Evolutionary conservation across 1,139 yeast species (phyloP).

Genomic region (Arxiozyma telluris): DNA sequence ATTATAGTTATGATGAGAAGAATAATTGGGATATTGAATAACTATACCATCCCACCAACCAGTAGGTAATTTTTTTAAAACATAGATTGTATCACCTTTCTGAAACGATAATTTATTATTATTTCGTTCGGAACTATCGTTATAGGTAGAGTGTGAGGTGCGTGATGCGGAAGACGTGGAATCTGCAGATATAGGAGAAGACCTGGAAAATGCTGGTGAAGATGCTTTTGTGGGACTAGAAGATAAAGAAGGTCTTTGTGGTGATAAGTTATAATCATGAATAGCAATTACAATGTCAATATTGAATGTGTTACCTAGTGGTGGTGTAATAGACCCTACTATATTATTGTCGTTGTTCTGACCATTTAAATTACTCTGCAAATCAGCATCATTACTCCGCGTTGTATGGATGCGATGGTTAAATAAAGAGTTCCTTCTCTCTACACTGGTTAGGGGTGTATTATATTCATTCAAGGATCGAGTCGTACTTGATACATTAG

Average conservation of each 20-base stretch:
- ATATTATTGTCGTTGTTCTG: neutral
- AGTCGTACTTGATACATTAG: neutral
- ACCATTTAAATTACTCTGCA: neutral
- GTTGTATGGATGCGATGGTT: neutral
- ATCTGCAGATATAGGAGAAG: neutral
- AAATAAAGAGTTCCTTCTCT: neutral
- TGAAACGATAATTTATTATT: constrained; percentile 13
- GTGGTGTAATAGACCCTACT: neutral
- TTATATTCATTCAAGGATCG: neutral
- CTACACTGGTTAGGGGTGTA: neutral
- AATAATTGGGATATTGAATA: constrained; percentile 13
- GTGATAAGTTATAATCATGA: constrained; percentile 13
- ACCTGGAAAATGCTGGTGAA: neutral
- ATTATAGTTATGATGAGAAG: neutral
- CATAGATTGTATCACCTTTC: constrained; percentile 32
- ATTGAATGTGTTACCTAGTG: constrained; percentile 21
- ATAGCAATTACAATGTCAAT: constrained; percentile 26
- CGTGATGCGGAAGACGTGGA: neutral
- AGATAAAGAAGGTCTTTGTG: neutral
- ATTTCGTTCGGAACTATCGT: constrained; percentile 7
- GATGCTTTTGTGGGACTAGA: neutral
- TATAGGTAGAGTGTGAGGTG: neutral
- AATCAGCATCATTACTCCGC: neutral
- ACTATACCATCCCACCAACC: constrained; percentile 73
- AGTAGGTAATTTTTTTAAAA: constrained; percentile 39